Evolutionary conservation across 2,329 filamentous ascomycete genomes (phyloP).

Genomic region (Cercospora janseana): DNA sequence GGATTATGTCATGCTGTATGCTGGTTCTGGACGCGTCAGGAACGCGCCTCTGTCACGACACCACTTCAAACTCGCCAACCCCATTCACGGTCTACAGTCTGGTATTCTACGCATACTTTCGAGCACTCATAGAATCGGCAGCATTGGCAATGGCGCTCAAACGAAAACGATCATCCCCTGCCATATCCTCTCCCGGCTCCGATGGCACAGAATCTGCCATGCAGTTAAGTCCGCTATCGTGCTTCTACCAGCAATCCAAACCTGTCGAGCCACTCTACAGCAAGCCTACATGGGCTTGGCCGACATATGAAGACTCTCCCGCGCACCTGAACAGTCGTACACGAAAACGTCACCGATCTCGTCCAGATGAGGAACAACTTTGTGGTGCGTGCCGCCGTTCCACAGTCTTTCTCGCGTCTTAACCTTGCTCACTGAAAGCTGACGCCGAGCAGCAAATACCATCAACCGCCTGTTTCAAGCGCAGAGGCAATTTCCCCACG

Average conservation of each 20-base stretch:
- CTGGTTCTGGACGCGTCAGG: neutral
- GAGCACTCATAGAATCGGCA: neutral
- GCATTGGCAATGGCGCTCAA: slow-evolving; percentile 54
- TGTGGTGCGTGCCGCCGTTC: slow-evolving; percentile 47
- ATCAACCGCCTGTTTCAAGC: slow-evolving; percentile 47
- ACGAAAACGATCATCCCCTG: slow-evolving; percentile 54
- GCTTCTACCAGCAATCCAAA: slow-evolving; percentile 35
- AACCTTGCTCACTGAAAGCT: slow-evolving; percentile 21
- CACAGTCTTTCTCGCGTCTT: slow-evolving; percentile 10
- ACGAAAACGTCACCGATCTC: slow-evolving; percentile 55
- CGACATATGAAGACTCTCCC: slow-evolving; percentile 30
- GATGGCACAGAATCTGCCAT: slow-evolving; percentile 40
- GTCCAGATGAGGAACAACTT: slow-evolving; percentile 56
- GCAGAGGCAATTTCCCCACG: slow-evolving; percentile 37
- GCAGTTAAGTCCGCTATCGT: slow-evolving; percentile 30
- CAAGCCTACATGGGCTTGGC: slow-evolving; percentile 31
- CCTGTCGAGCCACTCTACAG: slow-evolving; percentile 23
- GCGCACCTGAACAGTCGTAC: slow-evolving; percentile 55
- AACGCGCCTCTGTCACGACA: neutral
- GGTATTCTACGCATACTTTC: neutral
- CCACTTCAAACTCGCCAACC: neutral
- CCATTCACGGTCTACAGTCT: too few relatives aligned
- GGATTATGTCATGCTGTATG: neutral
- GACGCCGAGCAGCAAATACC: slow-evolving; percentile 43
- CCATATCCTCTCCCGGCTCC: slow-evolving; percentile 45